Base-by-base conservation (phyloP, 116 monocot genomes). In the Thalassia testudinum region DNA sequence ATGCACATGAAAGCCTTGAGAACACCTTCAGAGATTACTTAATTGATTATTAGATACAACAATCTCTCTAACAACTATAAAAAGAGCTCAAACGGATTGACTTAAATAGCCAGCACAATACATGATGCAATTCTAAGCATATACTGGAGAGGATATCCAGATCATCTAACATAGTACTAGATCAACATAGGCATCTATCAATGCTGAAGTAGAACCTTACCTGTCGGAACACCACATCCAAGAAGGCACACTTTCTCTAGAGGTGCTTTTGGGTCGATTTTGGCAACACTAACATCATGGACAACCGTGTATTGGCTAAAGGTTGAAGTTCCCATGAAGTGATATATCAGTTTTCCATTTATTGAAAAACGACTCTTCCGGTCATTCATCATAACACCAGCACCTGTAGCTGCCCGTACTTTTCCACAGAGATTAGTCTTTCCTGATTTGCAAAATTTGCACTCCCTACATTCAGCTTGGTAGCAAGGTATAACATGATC, bases 401-500 rank as follows among this genome's bases (percentile, higher is more conserved):
- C 95, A 53, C 88, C 95, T 44, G 95, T 95, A 62, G 95, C 95
- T 24, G 60, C 68, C 48, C 95, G 71, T 63, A 95, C 95, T 72
- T 95, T 95, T 10, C 87, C 85, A 62, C 95, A 95, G 25, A 95
- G 85, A 47, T 88, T 95, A 21, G 95, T 95, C 72, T 95, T 95
- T 63, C 95, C 88, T 17, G 88, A 88, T 62, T 95, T 95, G 60
- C 95, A 95, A 27, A 95, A 95, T 66, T 95, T 95, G 57, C 88
- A 95, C 60, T 95, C 95, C 50, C 56, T 71, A 59, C 95, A 95
- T 75, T 95, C 88, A 25, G 88, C 95, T 63, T 88, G 95, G 68
- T 95, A 95, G 67, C 88, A 95, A 56, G 95, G 88, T 64, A 95
- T 95, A 25, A 95, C 95, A 78, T 85, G 88, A 62, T 95, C 95